Conservation (phyloP, 345 rosid genomes). For the Ceriops tagal region DNA sequence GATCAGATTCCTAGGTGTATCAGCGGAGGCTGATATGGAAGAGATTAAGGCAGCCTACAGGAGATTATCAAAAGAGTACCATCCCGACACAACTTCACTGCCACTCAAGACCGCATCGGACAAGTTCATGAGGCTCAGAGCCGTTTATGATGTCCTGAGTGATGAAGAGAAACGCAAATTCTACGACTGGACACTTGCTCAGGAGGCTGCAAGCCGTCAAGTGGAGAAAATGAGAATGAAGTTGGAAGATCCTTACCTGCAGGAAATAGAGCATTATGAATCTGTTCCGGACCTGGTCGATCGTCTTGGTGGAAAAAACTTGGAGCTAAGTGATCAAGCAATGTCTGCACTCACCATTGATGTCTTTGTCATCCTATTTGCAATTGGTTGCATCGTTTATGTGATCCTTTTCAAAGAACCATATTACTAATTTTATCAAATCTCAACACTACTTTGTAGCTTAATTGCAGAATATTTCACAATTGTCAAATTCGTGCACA, state of each 20-base stretch:
- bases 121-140: conserved; percentile 73
- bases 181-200: conserved; percentile 92
- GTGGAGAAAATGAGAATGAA: conserved; percentile 73
- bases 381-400: conserved; percentile 58
- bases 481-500: too few species aligned
- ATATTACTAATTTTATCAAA: conserved; percentile 23
- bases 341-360: conserved; percentile 79
- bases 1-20: conserved; percentile 71
- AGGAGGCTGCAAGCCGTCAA: conserved; percentile 77
- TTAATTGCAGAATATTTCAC: too few species aligned
- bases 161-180: conserved; percentile 60
- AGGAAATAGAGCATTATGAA: conserved; percentile 40
- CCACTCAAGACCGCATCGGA: conserved; percentile 79
- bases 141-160: conserved; percentile 63
- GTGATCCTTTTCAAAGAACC: conserved; percentile 65
- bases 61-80: conserved; percentile 82
- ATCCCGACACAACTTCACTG: conserved; percentile 90
- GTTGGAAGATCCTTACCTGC: conserved; percentile 65
- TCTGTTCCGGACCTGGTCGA: conserved; percentile 80
- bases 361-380: conserved; percentile 42
- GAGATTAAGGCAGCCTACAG: conserved; percentile 88
- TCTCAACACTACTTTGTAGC: too few species aligned
- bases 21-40: conserved; percentile 69
- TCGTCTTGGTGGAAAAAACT: conserved; percentile 75
- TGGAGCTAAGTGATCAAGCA: conserved; percentile 79